Evolutionary conservation across 1,284 basidiomycete genomes (phyloP), one percentile per base, ranked within the genome.

Genomic region (Rhodotorula sp.): DNA sequence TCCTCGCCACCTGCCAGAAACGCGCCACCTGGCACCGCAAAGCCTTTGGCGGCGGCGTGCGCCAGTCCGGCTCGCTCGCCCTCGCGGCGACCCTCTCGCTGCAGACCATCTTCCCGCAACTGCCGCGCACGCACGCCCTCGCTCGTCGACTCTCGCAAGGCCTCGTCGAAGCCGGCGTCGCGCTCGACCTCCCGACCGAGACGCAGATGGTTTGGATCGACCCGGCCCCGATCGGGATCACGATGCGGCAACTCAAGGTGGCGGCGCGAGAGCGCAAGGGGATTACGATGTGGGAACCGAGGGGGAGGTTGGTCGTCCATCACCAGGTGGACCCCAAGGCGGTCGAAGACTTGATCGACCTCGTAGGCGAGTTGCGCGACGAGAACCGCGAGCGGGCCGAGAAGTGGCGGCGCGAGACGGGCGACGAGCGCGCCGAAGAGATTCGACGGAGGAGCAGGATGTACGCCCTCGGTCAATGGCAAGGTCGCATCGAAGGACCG

Each of bases 11-110:
- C 15, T 4, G 4, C 37, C 60, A 55, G 54, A 20, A 54, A 15
- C 59, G 57, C 44, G 60, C 58, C 29, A 53, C 33, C 29, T 56
- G 61, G 53, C 91, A 96, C 84, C 86, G 94, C 71, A 98, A 97
- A 82, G 84, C 92, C 44, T 95, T 98, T 77, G 95, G 95, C 48
- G 95, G 93, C 30, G 95, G 93, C 54, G 91, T 96, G 86, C 87
- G 95, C 29, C 83, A 96, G 82, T 90, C 87, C 10, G 93, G 94
- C 63, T 82, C 88, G 53, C 83, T 97, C 37, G 88, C 89, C 2
- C 92, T 88, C 8, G 87, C 88, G 15, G 93, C 93, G 3, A 91
- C 92, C 14, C 92, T 91, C 77, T 91, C 91, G 2, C 83, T 98
- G 60, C 87, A 88, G 4, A 81, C 93, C 79, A 89, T 93, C 80